These are phyloP conservation scores for Talaromyces thailandensis DNA, from an alignment of 495 filamentous ascomycete species.

Conservation along the genomic window DNA sequence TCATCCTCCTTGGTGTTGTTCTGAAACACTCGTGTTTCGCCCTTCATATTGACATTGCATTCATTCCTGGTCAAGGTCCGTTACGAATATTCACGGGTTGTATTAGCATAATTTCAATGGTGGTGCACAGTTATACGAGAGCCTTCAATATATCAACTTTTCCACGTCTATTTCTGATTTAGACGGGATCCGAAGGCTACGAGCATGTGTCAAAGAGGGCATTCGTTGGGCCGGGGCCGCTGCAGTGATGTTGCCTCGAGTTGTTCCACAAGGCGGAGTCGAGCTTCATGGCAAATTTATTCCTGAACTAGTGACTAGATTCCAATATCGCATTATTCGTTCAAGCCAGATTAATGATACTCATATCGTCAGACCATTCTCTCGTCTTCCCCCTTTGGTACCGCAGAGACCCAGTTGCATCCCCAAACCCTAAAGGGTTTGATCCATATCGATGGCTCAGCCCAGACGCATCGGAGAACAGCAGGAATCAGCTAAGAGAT, in stretches of 20 bases:
- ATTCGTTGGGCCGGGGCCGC: background rate
- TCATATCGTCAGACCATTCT: background rate
- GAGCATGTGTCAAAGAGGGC: background rate
- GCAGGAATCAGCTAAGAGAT: background rate
- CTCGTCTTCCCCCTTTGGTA: background rate
- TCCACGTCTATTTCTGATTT: background rate
- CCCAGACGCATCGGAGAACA: background rate
- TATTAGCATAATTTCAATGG: too few relatives aligned
- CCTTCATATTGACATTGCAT: background rate
- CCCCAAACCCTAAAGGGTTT: background rate
- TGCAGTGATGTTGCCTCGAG: slow-evolving; percentile 11
- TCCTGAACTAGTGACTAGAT: slow-evolving; percentile 17
- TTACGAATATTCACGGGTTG: too few relatives aligned
- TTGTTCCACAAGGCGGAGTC: slow-evolving; percentile 22
- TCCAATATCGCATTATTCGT: background rate
- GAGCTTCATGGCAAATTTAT: slow-evolving; percentile 14
- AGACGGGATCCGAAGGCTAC: background rate
- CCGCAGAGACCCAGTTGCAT: background rate
- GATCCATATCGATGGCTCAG: background rate
- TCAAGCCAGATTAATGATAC: background rate
- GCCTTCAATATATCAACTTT: background rate
- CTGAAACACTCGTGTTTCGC: background rate
- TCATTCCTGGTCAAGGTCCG: too few relatives aligned
- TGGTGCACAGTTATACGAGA: background rate
- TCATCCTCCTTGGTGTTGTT: background rate